Percentiles rank a stretch among this genome's conserved stretches.
Evolutionary conservation across 805 yeast species (phyloP).

Genomic region (Hanseniaspora clermontiae): DNA sequence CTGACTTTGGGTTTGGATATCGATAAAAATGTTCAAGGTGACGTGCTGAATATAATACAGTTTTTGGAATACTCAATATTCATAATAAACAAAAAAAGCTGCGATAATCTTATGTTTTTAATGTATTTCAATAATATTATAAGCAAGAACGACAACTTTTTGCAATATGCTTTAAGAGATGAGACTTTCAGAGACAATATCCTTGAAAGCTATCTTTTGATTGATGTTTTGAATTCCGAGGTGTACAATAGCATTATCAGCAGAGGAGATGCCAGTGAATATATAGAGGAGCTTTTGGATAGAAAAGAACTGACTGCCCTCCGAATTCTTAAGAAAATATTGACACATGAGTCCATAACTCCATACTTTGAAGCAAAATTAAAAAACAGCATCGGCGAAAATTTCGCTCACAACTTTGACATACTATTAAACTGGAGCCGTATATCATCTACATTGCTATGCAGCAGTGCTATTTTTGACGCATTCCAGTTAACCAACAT

Average conservation of each 20-base stretch:
- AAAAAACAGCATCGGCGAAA: not conserved
- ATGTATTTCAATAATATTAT: slow-evolving; percentile 5
- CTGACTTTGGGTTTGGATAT: not conserved
- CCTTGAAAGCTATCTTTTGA: not conserved
- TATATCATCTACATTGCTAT: slow-evolving; percentile 26
- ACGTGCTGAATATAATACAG: not conserved
- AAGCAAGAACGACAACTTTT: slow-evolving; percentile 9
- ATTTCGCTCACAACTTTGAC: not conserved
- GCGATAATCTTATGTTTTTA: not conserved
- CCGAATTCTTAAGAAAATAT: not conserved
- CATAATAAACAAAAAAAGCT: not conserved
- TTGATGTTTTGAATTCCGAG: not conserved
- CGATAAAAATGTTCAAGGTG: not conserved
- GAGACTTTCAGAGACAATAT: not conserved
- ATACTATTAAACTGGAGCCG: slow-evolving; percentile 16
- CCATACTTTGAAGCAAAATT: slow-evolving; percentile 1
- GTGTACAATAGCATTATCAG: not conserved
- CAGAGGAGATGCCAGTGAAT: not conserved
- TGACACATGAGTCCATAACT: slow-evolving; percentile 10
- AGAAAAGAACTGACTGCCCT: not conserved
- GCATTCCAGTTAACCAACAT: slow-evolving; percentile 29
- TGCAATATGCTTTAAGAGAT: slow-evolving; percentile 10
- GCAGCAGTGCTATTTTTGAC: slow-evolving; percentile 30
- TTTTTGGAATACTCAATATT: not conserved
- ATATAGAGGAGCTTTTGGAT: slow-evolving; percentile 1